phyloP scores from a whole-genome alignment of 495 filamentous ascomycete species.

The Astrocystis sublimbata region DNA sequence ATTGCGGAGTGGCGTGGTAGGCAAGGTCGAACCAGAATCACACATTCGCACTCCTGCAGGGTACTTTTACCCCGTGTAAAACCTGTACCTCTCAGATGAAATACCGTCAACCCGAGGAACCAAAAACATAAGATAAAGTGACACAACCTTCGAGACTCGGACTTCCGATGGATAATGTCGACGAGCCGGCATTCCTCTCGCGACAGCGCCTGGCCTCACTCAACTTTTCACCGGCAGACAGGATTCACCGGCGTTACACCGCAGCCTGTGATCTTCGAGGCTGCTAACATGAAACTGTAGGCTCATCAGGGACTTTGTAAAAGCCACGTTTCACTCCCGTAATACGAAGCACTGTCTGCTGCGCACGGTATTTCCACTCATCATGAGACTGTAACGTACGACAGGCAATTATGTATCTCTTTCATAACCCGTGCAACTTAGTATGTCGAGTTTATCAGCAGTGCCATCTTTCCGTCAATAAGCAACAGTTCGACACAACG shows the following conservation, averaged over 20 bases:
- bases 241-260: conserved; percentile 15
- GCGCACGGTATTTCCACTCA: neutral
- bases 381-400: neutral
- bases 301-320: neutral
- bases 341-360: conserved; percentile 3
- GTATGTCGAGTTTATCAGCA: neutral
- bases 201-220: neutral
- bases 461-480: neutral
- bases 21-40: neutral
- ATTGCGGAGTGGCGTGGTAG: neutral
- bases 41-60: conserved; percentile 10
- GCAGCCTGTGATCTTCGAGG: conserved; percentile 10
- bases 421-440: neutral
- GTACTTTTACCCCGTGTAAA: conserved; percentile 19
- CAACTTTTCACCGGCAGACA: neutral
- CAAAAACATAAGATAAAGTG: neutral
- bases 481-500: conserved; percentile 2
- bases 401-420: neutral
- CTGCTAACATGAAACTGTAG: conserved; percentile 17
- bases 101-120: neutral
- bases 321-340: neutral
- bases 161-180: neutral
- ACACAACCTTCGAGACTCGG: neutral
- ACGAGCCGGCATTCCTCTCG: neutral
- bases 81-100: neutral